phyloP scores from a whole-genome alignment of 345 rosid species.

The Eucalyptus pauciflora region DNA sequence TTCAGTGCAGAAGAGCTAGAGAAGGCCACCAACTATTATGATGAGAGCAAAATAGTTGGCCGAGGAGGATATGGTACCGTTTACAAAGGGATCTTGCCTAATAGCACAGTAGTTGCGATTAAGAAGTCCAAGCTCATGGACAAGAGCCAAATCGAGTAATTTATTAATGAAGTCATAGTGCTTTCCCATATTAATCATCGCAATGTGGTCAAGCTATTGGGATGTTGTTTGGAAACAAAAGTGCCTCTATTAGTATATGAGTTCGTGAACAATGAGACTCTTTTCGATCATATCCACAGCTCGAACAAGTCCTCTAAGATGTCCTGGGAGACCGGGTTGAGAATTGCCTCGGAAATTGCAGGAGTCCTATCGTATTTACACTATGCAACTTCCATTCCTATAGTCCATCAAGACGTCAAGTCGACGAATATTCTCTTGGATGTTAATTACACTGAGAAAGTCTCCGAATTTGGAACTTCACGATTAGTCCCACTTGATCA shows the following conservation, averaged over 20 bases:
- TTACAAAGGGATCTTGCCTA: constrained; percentile 25
- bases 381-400: constrained; percentile 10
- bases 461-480: constrained; percentile 34
- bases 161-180: constrained; percentile 29
- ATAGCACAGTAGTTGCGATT: constrained; percentile 16
- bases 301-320: not conserved
- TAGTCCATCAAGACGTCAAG: constrained; percentile 30
- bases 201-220: constrained; percentile 34
- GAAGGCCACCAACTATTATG: constrained; percentile 26
- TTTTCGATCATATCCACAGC: constrained; percentile 19
- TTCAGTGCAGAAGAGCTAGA: constrained; percentile 17
- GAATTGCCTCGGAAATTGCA: constrained; percentile 16
- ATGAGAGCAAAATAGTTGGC: constrained; percentile 17
- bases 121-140: constrained; percentile 29
- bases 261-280: constrained; percentile 22
- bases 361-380: constrained; percentile 27
- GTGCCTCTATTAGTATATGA: constrained; percentile 35
- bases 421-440: constrained; percentile 29
- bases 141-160: constrained; percentile 23
- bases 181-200: constrained; percentile 32
- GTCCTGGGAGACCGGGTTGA: constrained; percentile 19
- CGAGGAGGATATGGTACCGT: constrained; percentile 28
- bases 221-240: constrained; percentile 31
- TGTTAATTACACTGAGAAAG: constrained; percentile 17
- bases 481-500: constrained; percentile 29